Conservation (phyloP, 495 filamentous ascomycete species). For the Massariosphaeria phaeospora region DNA sequence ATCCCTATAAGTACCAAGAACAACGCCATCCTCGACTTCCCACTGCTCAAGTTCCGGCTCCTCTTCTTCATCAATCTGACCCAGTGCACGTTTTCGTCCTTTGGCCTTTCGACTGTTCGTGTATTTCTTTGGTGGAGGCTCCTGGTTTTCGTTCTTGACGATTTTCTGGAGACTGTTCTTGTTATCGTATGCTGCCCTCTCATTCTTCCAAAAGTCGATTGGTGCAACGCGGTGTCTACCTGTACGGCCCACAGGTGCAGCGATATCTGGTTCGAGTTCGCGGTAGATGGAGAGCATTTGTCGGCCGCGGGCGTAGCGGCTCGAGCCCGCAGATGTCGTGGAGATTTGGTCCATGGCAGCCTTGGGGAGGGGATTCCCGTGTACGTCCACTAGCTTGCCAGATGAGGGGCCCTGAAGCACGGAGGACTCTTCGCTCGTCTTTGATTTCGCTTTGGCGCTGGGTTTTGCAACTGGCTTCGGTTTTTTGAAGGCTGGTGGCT, state of each 20-base stretch:
- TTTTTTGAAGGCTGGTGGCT: conserved; percentile 17
- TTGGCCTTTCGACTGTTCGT: conserved; percentile 14
- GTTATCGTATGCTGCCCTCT: conserved; percentile 63
- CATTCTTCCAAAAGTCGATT: conserved; percentile 81
- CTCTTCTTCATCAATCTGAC: conserved; percentile 44
- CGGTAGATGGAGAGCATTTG: conserved; percentile 68
- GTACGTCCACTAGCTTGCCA: conserved; percentile 16
- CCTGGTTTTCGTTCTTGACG: conserved; percentile 49
- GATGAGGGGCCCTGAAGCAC: conserved; percentile 9
- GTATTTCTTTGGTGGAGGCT: conserved; percentile 1
- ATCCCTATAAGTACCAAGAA: conserved; percentile 53
- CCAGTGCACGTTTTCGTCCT: conserved; percentile 25
- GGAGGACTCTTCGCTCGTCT: conserved; percentile 15
- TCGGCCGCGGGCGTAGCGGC: conserved; percentile 49
- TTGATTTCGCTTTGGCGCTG: conserved; percentile 28
- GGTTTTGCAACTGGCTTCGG: conserved; percentile 13
- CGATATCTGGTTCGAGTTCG: conserved; percentile 56
- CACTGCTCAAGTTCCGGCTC: conserved; percentile 52
- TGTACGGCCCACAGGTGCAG: conserved; percentile 49
- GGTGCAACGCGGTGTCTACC: conserved; percentile 63
- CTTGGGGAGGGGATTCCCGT: conserved; percentile 14
- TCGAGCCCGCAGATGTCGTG: conserved; percentile 33
- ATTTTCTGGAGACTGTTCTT: conserved; percentile 66
- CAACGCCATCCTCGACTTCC: conserved; percentile 56
- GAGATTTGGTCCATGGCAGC: conserved; percentile 18